Base-by-base conservation (phyloP, 1,284 basidiomycete genomes). In the Neotropicomus parvogracilis region DNA sequence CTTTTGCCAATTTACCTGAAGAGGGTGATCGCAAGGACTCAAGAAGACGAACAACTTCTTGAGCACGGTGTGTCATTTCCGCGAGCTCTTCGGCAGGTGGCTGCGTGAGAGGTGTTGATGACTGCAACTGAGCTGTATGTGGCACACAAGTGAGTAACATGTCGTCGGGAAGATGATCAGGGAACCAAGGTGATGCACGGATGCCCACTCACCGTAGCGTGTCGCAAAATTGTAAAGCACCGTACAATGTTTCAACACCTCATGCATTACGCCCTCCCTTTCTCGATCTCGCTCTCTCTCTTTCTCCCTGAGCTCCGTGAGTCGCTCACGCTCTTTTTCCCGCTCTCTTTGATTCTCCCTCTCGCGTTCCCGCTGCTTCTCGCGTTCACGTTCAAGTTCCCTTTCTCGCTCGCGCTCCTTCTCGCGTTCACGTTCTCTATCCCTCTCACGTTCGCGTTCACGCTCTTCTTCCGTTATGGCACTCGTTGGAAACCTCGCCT, bases 11-110 rank as follows among this genome's bases (percentile, higher is more conserved):
- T 45, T 63, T 56, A 11, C 48, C 49, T 21, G 53, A 49, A 36
- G 37, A 59, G 46, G 64, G 56, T 40, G 76, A 71, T 26, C 78
- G 71, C 48, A 85, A 71, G 36, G 81, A 79, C 56, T 86, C 82
- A 32, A 88, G 65, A 26, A 88, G 72, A 40, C 77, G 75, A 17
- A 87, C 79, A 19, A 88, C 83, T 40, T 78, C 69, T 40, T 72
- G 69, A 20, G 85, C 85, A 34, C 75, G 74, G 12, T 75, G 72
- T 8, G 78, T 73, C 86, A 88, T 88, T 52, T 86, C 80, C 41
- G 72, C 68, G 9, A 88, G 61, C 59, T 88, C 85, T 3, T 70
- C 67, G 6, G 74, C 60, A 6, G 70, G 50, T 2, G 85, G 85
- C 49, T 79, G 78, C 7, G 68, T 60, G 33, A 76, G 71, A 4